Evolutionary conservation across 805 yeast species (phyloP), one percentile per base, ranked within the genome.

Genomic region (Torulaspora delbrueckii): DNA sequence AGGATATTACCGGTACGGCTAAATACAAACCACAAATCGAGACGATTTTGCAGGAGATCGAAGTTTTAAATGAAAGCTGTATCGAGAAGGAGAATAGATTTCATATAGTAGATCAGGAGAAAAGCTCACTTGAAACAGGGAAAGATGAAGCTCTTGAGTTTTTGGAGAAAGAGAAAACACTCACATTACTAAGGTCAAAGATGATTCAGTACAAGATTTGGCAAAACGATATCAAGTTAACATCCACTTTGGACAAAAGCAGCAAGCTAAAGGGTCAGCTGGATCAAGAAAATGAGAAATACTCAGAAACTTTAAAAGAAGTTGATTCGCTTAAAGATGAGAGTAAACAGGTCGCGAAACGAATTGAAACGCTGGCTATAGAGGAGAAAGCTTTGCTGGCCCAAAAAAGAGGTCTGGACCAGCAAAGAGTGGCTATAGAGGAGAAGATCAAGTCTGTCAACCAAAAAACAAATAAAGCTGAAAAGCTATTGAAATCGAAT

Each of bases 1-100:
- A 93, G 61, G 99, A 95, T 69, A 91, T 93, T 40, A 93, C 95
- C 45, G 99, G 99, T 3, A 95, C 99, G 0, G 74, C 96, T 1
- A 74, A 76, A 39, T 95, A 90, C 62, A 90, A 93, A 63, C 72
- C 74, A 22, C 67, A 79, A 33, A 90, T 93, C 48, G 96, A 86
- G 57, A 75, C 76, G 23, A 73, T 80, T 22, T 68, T 77, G 39
- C 60, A 67, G 1, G 72, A 78, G 51, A 77, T 86, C 10, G 96
- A 87, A 24, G 78, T 74, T n/a, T 65, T 88, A 51, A 88, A 89
- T 59, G 95, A 86, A 36, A 72, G 79, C 6, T 88, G 96, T 60
- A 68, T 78, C 30, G 96, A 87, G 58, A 90, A 89, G 59, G 86
- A 86, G 52, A 79, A 76, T 48, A 75, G 96, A 48, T 84, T 86